Evolutionary conservation across 2,329 filamentous ascomycete genomes (phyloP).

Genomic region (Fusarium oxysporum): DNA sequence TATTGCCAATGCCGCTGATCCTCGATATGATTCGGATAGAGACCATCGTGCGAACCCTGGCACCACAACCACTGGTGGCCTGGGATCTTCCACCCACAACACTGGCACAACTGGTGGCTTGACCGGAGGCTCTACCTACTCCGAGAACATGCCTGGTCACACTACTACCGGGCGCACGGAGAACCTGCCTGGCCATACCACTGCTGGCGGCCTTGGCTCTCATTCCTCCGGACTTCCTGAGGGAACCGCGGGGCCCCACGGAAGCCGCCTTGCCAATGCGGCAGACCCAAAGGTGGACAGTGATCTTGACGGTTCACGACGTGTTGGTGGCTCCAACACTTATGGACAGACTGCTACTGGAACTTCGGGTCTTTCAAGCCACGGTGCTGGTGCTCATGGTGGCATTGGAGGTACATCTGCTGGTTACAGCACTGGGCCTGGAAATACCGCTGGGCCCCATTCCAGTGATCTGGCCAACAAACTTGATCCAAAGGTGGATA

Average conservation of each 20-base stretch:
- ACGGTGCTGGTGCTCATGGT: constrained; percentile 27
- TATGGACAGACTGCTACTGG: constrained; percentile 22
- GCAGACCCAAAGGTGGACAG: constrained; percentile 65
- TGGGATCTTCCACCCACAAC: not conserved
- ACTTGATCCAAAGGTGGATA: not conserved
- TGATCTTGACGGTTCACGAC: constrained; percentile 57
- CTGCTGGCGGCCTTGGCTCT: not conserved
- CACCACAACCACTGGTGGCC: constrained; percentile 47
- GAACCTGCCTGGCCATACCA: not conserved
- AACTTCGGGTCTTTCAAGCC: constrained; percentile 21
- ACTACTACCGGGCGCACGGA: not conserved
- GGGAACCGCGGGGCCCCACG: constrained; percentile 57
- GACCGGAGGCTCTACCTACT: not conserved
- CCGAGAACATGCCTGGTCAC: not conserved
- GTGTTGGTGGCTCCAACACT: not conserved
- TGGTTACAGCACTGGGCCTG: not conserved
- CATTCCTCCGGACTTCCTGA: constrained; percentile 30
- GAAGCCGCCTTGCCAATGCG: constrained; percentile 60
- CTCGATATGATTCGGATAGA: constrained; percentile 65
- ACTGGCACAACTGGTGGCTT: not conserved
- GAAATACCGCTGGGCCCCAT: not conserved
- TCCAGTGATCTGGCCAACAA: not conserved
- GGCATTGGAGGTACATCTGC: not conserved
- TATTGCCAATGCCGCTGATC: constrained; percentile 60
- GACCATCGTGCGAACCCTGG: constrained; percentile 51